Evolutionary conservation across 306 rosid genomes (phyloP).

Genomic region (Echinosophora koreensis): DNA sequence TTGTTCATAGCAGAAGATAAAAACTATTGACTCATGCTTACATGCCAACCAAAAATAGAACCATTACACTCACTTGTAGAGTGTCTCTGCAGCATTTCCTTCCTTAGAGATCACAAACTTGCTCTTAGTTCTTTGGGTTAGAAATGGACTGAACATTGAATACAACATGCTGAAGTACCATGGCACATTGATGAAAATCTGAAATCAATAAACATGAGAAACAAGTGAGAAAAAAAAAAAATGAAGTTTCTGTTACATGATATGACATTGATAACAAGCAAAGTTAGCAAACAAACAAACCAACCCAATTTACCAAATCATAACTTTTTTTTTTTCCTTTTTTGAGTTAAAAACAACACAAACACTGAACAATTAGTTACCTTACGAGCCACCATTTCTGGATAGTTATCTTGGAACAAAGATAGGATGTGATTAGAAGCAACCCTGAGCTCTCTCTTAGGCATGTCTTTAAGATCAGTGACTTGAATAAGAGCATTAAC

Average conservation of each 20-base stretch:
- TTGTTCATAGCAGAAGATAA: background rate
- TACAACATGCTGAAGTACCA: conserved; percentile 91
- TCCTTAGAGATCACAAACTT: conserved; percentile 87
- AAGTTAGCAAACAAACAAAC: background rate
- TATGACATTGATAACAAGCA: conserved; percentile 6
- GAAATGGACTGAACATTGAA: conserved; percentile 87
- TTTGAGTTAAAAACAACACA: background rate
- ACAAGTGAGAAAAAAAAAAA: background rate
- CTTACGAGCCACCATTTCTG: conserved; percentile 93
- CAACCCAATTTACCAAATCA: background rate
- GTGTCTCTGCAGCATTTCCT: conserved; percentile 94
- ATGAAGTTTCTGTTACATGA: background rate
- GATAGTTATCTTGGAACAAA: conserved; percentile 87
- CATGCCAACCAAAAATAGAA: background rate
- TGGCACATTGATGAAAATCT: conserved; percentile 93
- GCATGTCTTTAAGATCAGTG: conserved; percentile 94
- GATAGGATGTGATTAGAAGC: conserved; percentile 90
- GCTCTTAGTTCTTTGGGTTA: conserved; percentile 92
- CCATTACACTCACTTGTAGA: conserved; percentile 68
- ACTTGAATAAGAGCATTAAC: conserved; percentile 83
- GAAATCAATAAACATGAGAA: conserved; percentile 6
- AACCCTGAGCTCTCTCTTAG: conserved; percentile 83
- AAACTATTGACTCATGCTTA: background rate
- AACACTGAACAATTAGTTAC: conserved; percentile 31
- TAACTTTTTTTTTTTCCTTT: too few relatives aligned